Conservation (phyloP, 805 yeast species). For the Grigorovia transvaalensis region DNA sequence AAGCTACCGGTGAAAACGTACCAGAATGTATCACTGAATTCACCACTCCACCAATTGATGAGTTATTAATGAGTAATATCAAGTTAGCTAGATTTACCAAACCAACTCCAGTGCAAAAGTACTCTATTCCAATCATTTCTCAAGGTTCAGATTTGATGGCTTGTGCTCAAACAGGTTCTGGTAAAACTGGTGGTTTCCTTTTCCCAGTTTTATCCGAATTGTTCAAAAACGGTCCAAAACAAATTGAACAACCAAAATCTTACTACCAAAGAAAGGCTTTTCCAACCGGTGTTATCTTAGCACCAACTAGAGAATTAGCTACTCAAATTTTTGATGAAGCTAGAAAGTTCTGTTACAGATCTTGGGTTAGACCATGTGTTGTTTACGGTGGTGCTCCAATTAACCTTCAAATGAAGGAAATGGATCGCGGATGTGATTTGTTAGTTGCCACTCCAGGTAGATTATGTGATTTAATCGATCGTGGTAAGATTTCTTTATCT, state of each 20-base stretch:
- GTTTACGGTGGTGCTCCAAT: slow-evolving; percentile 99
- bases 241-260: slow-evolving; percentile 33
- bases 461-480: slow-evolving; percentile 87
- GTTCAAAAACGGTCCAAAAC: slow-evolving; percentile 77
- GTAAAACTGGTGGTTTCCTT: slow-evolving; percentile 99
- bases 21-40: slow-evolving; percentile 88
- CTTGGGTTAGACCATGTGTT: slow-evolving; percentile 95
- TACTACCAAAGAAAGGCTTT: slow-evolving; percentile 63
- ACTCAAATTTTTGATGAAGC: slow-evolving; percentile 95
- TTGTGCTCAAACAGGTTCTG: slow-evolving; percentile 97
- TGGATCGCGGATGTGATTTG: slow-evolving; percentile 90
- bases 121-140: slow-evolving; percentile 86
- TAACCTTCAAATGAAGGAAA: slow-evolving; percentile 73
- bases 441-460: slow-evolving; percentile 99
- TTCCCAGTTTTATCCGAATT: slow-evolving; percentile 95
- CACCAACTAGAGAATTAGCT: slow-evolving; percentile 98
- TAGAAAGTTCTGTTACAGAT: slow-evolving; percentile 89
- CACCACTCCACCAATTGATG: slow-evolving; percentile 86
- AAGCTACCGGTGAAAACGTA: slow-evolving; percentile 88
- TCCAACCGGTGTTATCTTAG: slow-evolving; percentile 92
- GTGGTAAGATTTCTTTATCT: slow-evolving; percentile 82
- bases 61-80: slow-evolving; percentile 77
- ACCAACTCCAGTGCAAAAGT: slow-evolving; percentile 95
- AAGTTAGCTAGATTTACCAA: slow-evolving; percentile 78
- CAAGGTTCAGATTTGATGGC: slow-evolving; percentile 91